Conservation (phyloP, 495 filamentous ascomycete genomes). For the Friedmanniomyces simplex region DNA sequence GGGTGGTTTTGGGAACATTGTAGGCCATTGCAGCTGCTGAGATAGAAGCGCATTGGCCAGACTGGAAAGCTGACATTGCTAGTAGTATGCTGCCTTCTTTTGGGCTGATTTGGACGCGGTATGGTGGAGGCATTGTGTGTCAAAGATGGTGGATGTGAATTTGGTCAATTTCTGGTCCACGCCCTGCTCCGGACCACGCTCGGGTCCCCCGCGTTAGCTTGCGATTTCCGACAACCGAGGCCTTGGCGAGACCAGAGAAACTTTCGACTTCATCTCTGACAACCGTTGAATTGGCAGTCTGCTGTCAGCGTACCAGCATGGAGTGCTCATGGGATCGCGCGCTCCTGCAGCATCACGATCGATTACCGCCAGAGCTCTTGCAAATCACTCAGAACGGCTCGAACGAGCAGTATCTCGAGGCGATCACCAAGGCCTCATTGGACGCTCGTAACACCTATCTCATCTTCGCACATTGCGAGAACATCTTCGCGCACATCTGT, state of each 20-base stretch:
- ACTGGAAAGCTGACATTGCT: no score
- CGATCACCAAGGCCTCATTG: slow-evolving; percentile 56
- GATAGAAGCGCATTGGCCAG: no score
- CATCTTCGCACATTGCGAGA: slow-evolving; percentile 60
- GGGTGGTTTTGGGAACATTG: no score
- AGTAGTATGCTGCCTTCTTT: no score
- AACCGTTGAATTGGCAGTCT: not conserved
- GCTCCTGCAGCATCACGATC: not conserved
- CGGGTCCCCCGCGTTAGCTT: no score
- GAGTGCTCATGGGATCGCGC: slow-evolving; percentile 27
- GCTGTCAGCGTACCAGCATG: slow-evolving; percentile 6
- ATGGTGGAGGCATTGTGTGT: no score
- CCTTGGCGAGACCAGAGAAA: not conserved
- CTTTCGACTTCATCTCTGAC: not conserved
- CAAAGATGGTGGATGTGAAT: no score
- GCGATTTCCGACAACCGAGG: no score
- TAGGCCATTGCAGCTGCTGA: no score
- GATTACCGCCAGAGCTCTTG: slow-evolving; percentile 49
- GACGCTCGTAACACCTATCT: slow-evolving; percentile 51
- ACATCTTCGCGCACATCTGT: slow-evolving; percentile 66
- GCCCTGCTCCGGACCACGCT: no score
- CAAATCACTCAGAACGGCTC: slow-evolving; percentile 52
- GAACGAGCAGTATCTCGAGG: slow-evolving; percentile 56
- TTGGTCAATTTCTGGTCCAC: no score
- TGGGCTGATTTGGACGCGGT: no score